Base-by-base conservation (phyloP, 352 stramenopile species). In the Phytophthora aleatoria region DNA sequence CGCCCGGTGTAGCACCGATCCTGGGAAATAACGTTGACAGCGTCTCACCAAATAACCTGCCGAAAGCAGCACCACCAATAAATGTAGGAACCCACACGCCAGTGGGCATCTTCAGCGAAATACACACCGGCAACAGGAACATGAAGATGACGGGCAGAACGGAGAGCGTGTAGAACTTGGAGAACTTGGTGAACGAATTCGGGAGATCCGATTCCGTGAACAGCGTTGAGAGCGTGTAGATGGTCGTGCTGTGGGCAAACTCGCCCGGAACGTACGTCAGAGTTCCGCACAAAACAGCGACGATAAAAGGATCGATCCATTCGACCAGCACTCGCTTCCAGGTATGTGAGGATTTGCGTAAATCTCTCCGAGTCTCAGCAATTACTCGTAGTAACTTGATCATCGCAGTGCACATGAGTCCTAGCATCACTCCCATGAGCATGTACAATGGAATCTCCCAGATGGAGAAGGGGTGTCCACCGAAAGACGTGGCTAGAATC, bases 81-180 rank as follows among this genome's bases (percentile, higher is more conserved):
- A 97, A 96, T 2, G 85, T 90, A 9, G 90, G 90, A 5, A 96
- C 61, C 77, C 85, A 94, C 41, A 96, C 85, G 24, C 90, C 87
- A 2, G 85, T 92, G 3, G 90, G 89, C 10, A 97, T 73, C 10
- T 80, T 77, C 0, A 97, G 71, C 7, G 85, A 93, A 52, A 95
- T 94, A 43, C 83, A 94, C 27, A 96, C 62, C 47, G 88, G 86
- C 1, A 96, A 57, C 39, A 96, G 51, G 12, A 92, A 59, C 20
- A 83, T 66, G 58, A 90, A 87, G 9, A 91, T 57, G 0, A 58
- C 28, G 1, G 77, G 80, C 1, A 93, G 50, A 42, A 81, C 51
- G 2, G 71, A 50, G 8, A 92, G 72, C 26, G 84, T 70, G 57
- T 89, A 92, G 41, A 79, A 92, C 66, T 87, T 89, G 68, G 85